phyloP scores from a whole-genome alignment of 2,329 filamentous ascomycete species.

The Trichoderma sp. region DNA sequence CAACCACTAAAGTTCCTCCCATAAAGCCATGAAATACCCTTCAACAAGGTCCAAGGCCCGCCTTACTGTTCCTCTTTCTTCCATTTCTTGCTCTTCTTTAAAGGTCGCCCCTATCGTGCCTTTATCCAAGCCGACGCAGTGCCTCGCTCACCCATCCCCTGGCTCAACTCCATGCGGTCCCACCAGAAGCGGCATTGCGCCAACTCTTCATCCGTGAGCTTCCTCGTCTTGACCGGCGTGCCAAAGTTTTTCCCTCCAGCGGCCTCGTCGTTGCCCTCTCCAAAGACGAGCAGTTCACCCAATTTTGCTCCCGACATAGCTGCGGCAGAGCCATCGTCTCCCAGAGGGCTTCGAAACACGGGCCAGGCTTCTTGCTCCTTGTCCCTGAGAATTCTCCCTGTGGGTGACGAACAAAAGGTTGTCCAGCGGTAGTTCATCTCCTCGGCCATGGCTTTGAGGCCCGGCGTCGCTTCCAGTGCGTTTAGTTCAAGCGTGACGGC shows the following conservation, averaged over 20 bases:
- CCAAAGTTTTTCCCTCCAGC: constrained; percentile 46
- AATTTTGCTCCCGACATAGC: constrained; percentile 29
- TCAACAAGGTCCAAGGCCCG: too few species aligned
- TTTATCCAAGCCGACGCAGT: constrained; percentile 17
- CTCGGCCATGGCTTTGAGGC: constrained; percentile 44
- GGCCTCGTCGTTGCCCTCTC: constrained; percentile 60
- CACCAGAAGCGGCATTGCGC: constrained; percentile 64
- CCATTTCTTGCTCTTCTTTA: not conserved
- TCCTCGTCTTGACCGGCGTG: constrained; percentile 47
- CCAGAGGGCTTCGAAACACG: constrained; percentile 48
- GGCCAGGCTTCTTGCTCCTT: constrained; percentile 43
- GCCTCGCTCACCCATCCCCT: constrained; percentile 34
- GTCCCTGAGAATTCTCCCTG: constrained; percentile 31
- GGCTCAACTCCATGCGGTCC: constrained; percentile 47
- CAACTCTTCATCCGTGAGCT: constrained; percentile 48
- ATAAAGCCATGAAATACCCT: too few species aligned
- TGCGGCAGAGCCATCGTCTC: constrained; percentile 34
- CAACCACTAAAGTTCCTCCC: too few species aligned
- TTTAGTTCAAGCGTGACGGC: constrained; percentile 49
- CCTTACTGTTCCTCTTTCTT: not conserved
- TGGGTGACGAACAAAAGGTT: constrained; percentile 40
- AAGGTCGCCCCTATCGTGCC: not conserved
- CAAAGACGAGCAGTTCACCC: constrained; percentile 57
- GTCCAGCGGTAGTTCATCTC: constrained; percentile 51
- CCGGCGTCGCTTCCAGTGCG: constrained; percentile 40